These are phyloP conservation scores for Puccinellia tenuiflora DNA, from an alignment of 176 grass and related monocot genomes.

Conservation along the genomic window DNA sequence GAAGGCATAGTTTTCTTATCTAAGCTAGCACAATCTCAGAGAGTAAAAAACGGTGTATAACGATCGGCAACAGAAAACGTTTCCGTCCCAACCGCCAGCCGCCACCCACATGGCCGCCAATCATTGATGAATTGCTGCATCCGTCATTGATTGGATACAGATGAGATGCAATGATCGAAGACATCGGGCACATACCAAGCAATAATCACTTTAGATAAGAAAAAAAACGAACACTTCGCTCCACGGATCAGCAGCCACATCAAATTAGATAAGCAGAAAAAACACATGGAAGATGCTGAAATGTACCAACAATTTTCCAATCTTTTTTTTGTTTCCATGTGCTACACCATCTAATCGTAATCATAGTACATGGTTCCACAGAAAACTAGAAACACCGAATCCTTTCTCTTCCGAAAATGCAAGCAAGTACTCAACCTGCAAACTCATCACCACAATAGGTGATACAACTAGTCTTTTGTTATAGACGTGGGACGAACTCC, in stretches of 20 bases:
- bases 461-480: background rate
- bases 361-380: conserved; percentile 13
- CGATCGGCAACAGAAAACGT: background rate
- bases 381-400: conserved; percentile 9
- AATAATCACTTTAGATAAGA: background rate
- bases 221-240: background rate
- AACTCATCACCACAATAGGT: background rate
- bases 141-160: background rate
- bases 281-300: background rate
- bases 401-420: background rate
- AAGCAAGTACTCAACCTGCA: background rate
- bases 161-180: background rate
- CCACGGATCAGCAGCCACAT: background rate
- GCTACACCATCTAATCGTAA: background rate
- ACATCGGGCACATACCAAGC: background rate
- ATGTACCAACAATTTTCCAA: background rate
- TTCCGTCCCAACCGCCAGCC: background rate
- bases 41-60: too few relatives aligned
- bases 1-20: too few relatives aligned
- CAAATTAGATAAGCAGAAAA: background rate
- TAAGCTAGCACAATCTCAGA: too few relatives aligned
- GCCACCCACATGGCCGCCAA: background rate
- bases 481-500: background rate
- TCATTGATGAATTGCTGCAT: background rate
- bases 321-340: background rate